Evolutionary conservation across 345 rosid species (phyloP).

Genomic region (Hypericum perforatum): DNA sequence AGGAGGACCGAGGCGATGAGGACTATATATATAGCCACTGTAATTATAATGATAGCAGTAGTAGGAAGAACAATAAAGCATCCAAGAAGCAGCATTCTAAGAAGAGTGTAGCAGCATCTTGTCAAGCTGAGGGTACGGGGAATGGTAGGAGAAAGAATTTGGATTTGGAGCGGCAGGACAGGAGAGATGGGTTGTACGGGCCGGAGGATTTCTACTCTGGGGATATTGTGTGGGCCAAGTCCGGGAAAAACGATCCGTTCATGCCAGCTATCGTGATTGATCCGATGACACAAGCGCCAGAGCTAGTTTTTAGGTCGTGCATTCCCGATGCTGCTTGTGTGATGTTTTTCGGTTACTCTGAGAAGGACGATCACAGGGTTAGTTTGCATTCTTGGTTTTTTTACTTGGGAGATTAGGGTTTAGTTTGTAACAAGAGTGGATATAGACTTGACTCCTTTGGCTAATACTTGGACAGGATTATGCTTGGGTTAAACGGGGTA

Average conservation of each 20-base stretch:
- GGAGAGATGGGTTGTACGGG: conserved; percentile 67
- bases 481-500: conserved; percentile 78
- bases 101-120: conserved; percentile 37
- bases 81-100: conserved; percentile 30
- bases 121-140: conserved; percentile 36
- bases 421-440: conserved; percentile 12
- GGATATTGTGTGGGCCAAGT: conserved; percentile 94
- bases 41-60: not conserved
- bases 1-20: conserved; percentile 6
- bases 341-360: conserved; percentile 87
- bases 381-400: conserved; percentile 6
- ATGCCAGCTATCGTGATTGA: conserved; percentile 96
- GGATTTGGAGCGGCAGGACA: conserved; percentile 16
- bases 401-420: conserved; percentile 5
- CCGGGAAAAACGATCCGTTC: conserved; percentile 63
- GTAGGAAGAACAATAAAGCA: conserved; percentile 17
- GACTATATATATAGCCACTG: conserved; percentile 19
- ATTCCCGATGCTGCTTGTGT: conserved; percentile 94
- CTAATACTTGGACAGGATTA: conserved; percentile 59
- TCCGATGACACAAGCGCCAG: conserved; percentile 95
- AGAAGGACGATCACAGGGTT: conserved; percentile 76
- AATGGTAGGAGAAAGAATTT: conserved; percentile 13
- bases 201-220: conserved; percentile 94
- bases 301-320: conserved; percentile 85
- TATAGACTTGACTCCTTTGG: conserved; percentile 18